Base-by-base conservation (phyloP, 495 filamentous ascomycete genomes). In the Tetracladium marchalianum region DNA sequence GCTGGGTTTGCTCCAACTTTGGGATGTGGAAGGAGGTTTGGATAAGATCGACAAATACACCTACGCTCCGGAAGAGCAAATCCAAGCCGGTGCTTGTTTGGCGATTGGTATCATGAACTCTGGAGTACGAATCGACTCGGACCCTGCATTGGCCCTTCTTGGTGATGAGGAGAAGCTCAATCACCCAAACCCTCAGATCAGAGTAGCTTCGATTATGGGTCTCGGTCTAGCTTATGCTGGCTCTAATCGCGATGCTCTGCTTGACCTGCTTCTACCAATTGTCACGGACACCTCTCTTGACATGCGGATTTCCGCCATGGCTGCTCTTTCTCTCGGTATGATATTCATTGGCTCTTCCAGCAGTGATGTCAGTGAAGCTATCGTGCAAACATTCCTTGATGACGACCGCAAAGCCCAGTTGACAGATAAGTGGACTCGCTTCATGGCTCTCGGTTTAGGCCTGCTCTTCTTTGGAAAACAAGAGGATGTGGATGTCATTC, bases 251-350 rank as follows among this genome's bases (percentile, higher is more conserved):
- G 84, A 87, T 48, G 86, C 89, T 4, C 68, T 97, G 9, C 67
- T 90, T 6, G 83, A 88, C 11, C 61, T 77, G 41, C 78, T 99
- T 1, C 66, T 94, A 16, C 90, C 93, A 12, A 88, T 96, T 57
- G 82, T 97, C 35, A 75, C 72, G 27, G 89, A 96, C 55, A 76
- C 83, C 8, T 76, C 74, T 11, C 68, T 89, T 33, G 84, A 94
- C 39, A 94, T 97, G 87, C 89, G 94, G 62, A 77, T 93, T 27
- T 93, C 89, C 27, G 93, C 89, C 12, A 95, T 96, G 87, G 93
- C 92, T 37, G 90, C 93, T 11, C 73, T 99, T 35, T 80, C 90
- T 11, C 75, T 94, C 46, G 92, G 92, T 58, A 66, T 99, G 50
- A 79, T 94, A 40, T 96, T 89, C 57, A 87, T 99, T 53, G 92